Evolutionary conservation across 208 protist genomes (phyloP).

Genomic region (Crithidia expoeki): DNA sequence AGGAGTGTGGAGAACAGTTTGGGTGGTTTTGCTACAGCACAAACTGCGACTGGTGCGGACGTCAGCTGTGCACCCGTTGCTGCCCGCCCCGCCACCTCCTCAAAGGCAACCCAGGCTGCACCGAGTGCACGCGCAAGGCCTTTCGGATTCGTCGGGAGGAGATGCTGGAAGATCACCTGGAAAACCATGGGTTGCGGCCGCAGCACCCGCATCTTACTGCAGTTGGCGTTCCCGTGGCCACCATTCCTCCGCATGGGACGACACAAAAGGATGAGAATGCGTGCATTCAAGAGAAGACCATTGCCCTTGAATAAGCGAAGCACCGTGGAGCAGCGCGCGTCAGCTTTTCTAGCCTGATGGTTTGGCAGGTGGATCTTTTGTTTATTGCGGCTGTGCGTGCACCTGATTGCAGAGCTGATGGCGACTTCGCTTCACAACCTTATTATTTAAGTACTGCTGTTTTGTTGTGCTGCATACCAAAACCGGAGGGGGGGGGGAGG

Average conservation of each 20-base stretch:
- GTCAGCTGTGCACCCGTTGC: conserved; percentile 75
- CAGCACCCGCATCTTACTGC: not conserved
- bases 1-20: conserved; percentile 66
- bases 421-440: no score
- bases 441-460: not conserved
- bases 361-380: no score
- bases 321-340: no score
- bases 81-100: conserved; percentile 74
- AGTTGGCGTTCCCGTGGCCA: conserved; percentile 5
- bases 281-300: not conserved
- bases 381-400: no score
- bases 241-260: not conserved
- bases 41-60: conserved; percentile 87
- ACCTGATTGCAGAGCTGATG: no score
- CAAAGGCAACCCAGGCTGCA: conserved; percentile 69
- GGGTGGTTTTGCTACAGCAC: conserved; percentile 65
- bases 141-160: conserved; percentile 36
- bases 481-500: no score
- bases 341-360: no score
- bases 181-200: conserved; percentile 9
- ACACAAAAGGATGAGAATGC: not conserved
- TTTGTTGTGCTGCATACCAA: not conserved
- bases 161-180: conserved; percentile 35
- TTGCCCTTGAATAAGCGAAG: not conserved
- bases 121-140: conserved; percentile 60